Conservation (phyloP, 129 eudicot species). For the Logfia minima region DNA sequence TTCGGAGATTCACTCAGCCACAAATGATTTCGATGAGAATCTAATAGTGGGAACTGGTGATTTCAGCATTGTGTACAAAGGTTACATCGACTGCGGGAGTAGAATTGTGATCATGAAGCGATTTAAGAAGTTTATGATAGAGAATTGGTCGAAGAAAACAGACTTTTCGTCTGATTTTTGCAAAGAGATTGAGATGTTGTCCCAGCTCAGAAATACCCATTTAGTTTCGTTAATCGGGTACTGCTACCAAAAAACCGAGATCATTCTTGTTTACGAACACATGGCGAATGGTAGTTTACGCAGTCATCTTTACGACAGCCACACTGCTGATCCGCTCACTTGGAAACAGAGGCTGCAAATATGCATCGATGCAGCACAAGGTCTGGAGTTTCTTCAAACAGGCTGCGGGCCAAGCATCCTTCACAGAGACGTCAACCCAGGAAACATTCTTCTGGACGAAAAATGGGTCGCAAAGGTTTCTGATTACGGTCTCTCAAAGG, state of each 20-base stretch:
- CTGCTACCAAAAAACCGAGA: slow-evolving; percentile 32
- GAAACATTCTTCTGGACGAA: slow-evolving; percentile 37
- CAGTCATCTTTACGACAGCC: slow-evolving; percentile 17
- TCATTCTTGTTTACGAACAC: slow-evolving; percentile 35
- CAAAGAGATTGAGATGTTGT: slow-evolving; percentile 31
- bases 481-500: slow-evolving; percentile 33
- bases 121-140: slow-evolving; percentile 29
- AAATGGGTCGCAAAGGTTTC: slow-evolving; percentile 36
- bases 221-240: slow-evolving; percentile 38
- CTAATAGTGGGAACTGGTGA: slow-evolving; percentile 31
- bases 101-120: slow-evolving; percentile 30
- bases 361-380: slow-evolving; percentile 40
- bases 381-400: slow-evolving; percentile 31
- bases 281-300: slow-evolving; percentile 32
- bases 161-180: slow-evolving; percentile 23
- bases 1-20: slow-evolving; percentile 33
- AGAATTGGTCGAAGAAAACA: slow-evolving; percentile 29
- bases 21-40: slow-evolving; percentile 36
- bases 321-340: slow-evolving; percentile 6
- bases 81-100: slow-evolving; percentile 34
- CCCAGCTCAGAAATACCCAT: slow-evolving; percentile 22
- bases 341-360: slow-evolving; percentile 36
- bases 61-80: slow-evolving; percentile 34
- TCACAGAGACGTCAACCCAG: slow-evolving; percentile 34
- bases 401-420: slow-evolving; percentile 6